Percentiles rank a stretch among this genome's conserved stretches.
phyloP scores from a whole-genome alignment of 1,284 basidiomycete species.

The Dichomitus squalens region DNA sequence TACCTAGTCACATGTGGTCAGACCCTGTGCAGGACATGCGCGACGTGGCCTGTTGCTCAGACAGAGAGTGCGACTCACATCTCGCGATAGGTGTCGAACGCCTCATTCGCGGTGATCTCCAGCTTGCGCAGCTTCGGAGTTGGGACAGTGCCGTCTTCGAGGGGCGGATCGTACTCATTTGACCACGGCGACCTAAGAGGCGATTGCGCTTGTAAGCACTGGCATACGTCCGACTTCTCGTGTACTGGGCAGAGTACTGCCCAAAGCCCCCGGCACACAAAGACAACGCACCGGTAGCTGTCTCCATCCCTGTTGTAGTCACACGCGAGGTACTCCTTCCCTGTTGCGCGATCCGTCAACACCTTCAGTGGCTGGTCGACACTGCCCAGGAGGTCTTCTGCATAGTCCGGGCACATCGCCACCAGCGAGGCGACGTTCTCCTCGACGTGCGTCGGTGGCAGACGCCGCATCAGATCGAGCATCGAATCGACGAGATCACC shows the following conservation, averaged over 20 bases:
- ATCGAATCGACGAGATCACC: constrained; percentile 82
- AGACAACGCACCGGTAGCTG: constrained; percentile 78
- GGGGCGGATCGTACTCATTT: constrained; percentile 89
- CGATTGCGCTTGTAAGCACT: constrained; percentile 11
- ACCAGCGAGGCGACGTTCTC: constrained; percentile 87
- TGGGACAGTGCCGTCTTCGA: constrained; percentile 88
- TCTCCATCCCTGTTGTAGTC: constrained; percentile 99
- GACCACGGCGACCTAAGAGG: constrained; percentile 89
- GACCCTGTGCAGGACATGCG: background rate
- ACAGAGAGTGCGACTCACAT: constrained; percentile 56
- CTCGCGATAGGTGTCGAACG: constrained; percentile 97
- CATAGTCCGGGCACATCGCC: constrained; percentile 88
- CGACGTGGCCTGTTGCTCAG: background rate
- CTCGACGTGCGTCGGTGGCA: constrained; percentile 91
- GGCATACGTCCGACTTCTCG: background rate
- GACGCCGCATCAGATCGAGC: constrained; percentile 94
- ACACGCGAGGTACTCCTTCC: constrained; percentile 91
- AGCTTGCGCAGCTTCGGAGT: constrained; percentile 85
- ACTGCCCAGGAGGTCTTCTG: constrained; percentile 92
- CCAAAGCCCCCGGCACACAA: background rate
- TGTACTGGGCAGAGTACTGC: background rate
- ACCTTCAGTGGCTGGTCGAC: constrained; percentile 95
- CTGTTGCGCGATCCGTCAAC: constrained; percentile 76
- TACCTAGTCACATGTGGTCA: constrained; percentile 58
- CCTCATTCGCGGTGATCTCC: constrained; percentile 92